Evolutionary conservation across 805 yeast genomes (phyloP), one percentile per base, ranked within the genome.

Genomic region (Pichia gijzeniarum): DNA sequence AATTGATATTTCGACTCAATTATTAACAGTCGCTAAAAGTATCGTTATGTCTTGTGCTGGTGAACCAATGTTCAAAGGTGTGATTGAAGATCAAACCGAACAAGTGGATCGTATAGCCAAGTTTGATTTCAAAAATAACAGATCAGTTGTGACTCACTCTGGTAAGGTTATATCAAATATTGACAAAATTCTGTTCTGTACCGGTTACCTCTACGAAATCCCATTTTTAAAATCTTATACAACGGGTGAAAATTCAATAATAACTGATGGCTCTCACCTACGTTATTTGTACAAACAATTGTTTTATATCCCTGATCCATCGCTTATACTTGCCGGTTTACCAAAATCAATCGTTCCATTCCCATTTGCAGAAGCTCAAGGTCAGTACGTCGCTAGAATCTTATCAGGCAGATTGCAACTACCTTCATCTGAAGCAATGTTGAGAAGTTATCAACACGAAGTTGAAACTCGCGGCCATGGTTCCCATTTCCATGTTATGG

Each of bases 131-230:
- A 52, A 53, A 12, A 53, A 58, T 17, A 49, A 55, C 22, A 58
- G 62, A 39, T 54, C 67, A 0, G 71, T 80, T 2, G 55, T 60
- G 12, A 75, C 81, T 47, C 67, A 53, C 4, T 78, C 77, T 50
- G 88, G 83, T 2, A 52, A 61, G 3, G 59, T 54, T 10, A 47
- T 80, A 2, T 53, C 54, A 1, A 68, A 68, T 32, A 73, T 84
- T 35, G 90, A 85, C 50, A 56, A 58, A 19, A 65, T 86, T 9
- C 65, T 85, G 9, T 83, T 80, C 59, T 84, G 86, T 41, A 85
- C 95, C 0, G 95, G 95, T 1, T 86, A 84, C 60, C 66, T 77
- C 38, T 79, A 79, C 55, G 73, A 77, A 32, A 69, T 76, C 45
- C 93, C 95, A 18, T 83, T 76, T 53, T 60, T 86, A 41, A 70